Base-by-base conservation (phyloP, 345 rosid genomes). In the Populus simonii region DNA sequence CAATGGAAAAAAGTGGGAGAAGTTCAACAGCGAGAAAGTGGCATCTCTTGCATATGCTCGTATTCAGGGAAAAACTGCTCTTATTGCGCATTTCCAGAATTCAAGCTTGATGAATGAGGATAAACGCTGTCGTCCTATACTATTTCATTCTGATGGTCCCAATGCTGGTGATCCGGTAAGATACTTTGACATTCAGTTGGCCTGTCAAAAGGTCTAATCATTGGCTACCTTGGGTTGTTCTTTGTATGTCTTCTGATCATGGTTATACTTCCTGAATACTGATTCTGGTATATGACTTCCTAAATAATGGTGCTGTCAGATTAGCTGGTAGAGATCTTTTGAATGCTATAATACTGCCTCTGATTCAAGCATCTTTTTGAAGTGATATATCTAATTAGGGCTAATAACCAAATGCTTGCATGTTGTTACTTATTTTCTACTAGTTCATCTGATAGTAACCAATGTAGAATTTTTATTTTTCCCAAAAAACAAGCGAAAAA, bases 51-150 rank as follows among this genome's bases (percentile, higher is more conserved):
- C 97, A 17, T 92, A 92, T 87, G 97, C 90, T 83, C 84, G 97
- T 55, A 92, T 92, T 81, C 97, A 92, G 84, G 97, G 97, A 47
- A 92, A 92, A 86, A 67, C 88, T 76, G 94, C 97, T 83, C 94
- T 92, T 47, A 86, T 92, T 84, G 91, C 93, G n/a, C 97, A 92
- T 86, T 92, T 92, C 80, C 94, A 92, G 92, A 92, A 92, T 75
- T 92, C 97, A 71, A 92, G 97, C 82, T 88, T 92, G 87, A 92
- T 92, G 97, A 92, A 92, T 59, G 97, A 92, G 85, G 97, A 92
- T 87, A 92, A 91, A 80, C 94, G 94, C 39, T 92, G 97, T 83
- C 92, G 94, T 68, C 97, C 97, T 80, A 91, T 92, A 76, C 92
- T 92, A 75, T 92, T 92, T 74, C 93, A 91, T 83, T 91, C 97